phyloP scores from a whole-genome alignment of 1,284 basidiomycete genomes.

The Apiotrichum brassicae region DNA sequence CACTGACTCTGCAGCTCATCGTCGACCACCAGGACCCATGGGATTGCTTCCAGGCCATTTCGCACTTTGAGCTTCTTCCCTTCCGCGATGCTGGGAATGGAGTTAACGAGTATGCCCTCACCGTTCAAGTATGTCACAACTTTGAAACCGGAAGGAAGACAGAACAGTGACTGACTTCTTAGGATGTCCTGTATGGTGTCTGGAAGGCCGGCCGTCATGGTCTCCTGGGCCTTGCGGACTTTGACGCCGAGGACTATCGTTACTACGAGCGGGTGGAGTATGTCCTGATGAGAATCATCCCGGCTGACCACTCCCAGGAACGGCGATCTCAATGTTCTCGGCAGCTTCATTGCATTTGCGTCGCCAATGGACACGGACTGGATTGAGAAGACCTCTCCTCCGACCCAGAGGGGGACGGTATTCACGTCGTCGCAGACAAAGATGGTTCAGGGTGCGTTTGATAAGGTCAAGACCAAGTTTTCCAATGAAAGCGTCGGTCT shows the following conservation, averaged over 20 bases:
- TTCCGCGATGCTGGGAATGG: conserved; percentile 95
- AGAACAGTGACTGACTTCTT: conserved; percentile 11
- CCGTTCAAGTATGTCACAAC: conserved; percentile 17
- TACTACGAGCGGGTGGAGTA: conserved; percentile 84
- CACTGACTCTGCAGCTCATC: conserved; percentile 92
- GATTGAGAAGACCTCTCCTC: conserved; percentile 8
- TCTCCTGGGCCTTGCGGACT: conserved; percentile 85
- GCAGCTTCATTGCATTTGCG: conserved; percentile 85
- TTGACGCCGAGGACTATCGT: conserved; percentile 57
- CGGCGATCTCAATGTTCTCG: conserved; percentile 95
- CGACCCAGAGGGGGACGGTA: neutral
- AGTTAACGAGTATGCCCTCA: conserved; percentile 84
- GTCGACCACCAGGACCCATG: conserved; percentile 86
- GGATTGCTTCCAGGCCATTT: conserved; percentile 89
- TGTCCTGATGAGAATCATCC: conserved; percentile 7
- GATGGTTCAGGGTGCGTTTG: conserved; percentile 68
- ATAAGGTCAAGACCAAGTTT: conserved; percentile 88
- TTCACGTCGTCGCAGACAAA: conserved; percentile 2
- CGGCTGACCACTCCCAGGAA: conserved; percentile 49
- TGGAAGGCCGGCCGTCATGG: conserved; percentile 88
- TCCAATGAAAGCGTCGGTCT: conserved; percentile 76
- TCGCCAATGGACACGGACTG: conserved; percentile 62
- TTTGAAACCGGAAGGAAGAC: neutral
- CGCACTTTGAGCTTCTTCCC: conserved; percentile 83
- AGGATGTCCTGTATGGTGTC: conserved; percentile 87